phyloP scores from a whole-genome alignment of 1,284 basidiomycete species.

The Xerocomus minutiporus region DNA sequence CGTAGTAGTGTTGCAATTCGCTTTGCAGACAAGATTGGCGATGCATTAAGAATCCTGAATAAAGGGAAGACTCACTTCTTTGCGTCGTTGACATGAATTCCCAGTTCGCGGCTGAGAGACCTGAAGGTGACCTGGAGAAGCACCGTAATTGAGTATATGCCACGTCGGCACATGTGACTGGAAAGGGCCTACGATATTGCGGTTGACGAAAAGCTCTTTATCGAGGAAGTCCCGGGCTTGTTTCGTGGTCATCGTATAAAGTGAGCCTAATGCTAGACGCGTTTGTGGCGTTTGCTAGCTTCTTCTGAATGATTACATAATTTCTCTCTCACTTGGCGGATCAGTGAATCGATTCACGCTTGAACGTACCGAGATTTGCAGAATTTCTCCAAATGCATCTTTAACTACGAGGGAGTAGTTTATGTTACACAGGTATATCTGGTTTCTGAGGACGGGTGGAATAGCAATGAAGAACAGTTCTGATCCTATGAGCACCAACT shows the following conservation, averaged over 20 bases:
- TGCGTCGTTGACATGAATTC: slow-evolving; percentile 66
- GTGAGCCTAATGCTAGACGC: not conserved
- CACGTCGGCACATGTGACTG: not conserved
- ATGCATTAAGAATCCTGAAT: no score
- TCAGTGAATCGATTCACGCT: no score
- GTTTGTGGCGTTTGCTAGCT: slow-evolving; percentile 1
- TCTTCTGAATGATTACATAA: no score
- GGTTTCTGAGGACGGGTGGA: no score
- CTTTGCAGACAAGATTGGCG: slow-evolving; percentile 33
- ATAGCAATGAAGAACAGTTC: not conserved
- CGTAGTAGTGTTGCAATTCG: slow-evolving; percentile 56
- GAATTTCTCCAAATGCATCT: no score
- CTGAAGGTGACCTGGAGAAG: slow-evolving; percentile 64
- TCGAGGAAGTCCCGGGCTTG: slow-evolving; percentile 52
- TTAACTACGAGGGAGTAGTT: not conserved
- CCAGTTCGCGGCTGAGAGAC: slow-evolving; percentile 61
- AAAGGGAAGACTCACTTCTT: slow-evolving; percentile 51
- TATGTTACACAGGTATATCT: not conserved
- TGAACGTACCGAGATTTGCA: no score
- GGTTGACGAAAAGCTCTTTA: slow-evolving; percentile 59
- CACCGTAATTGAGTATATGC: not conserved
- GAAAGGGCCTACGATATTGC: slow-evolving; percentile 49
- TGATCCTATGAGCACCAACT: not conserved
- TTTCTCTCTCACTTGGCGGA: no score
- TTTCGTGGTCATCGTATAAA: slow-evolving; percentile 41